Conservation (phyloP, 2,329 filamentous ascomycete species). For the Eutypella sp. region DNA sequence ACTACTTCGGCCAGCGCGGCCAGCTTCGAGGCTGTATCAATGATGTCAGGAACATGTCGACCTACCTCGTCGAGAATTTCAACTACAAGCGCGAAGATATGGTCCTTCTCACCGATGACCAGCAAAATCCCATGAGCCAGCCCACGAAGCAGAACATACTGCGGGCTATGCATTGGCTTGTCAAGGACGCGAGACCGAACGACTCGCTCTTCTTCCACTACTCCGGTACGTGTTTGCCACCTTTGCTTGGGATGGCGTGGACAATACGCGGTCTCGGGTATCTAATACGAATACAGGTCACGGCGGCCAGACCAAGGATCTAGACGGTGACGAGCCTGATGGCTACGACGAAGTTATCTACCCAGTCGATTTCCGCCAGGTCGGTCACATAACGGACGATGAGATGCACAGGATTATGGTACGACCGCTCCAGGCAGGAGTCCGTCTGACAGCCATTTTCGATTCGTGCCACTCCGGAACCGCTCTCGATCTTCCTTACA, state of each 20-base stretch:
- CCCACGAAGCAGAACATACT: constrained; percentile 94
- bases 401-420: constrained; percentile 78
- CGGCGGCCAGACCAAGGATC: constrained; percentile 68
- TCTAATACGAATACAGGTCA: constrained; percentile 48
- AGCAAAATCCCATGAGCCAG: constrained; percentile 95
- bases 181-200: constrained; percentile 87
- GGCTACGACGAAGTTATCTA: constrained; percentile 77
- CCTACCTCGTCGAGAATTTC: constrained; percentile 82
- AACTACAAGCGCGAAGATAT: constrained; percentile 94
- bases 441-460: constrained; percentile 78
- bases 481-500: constrained; percentile 70
- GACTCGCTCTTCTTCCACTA: constrained; percentile 98
- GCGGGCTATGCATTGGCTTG: constrained; percentile 95
- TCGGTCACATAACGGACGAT: constrained; percentile 73
- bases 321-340: constrained; percentile 72
- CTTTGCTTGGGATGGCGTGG: constrained; percentile 5
- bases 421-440: constrained; percentile 69
- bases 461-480: constrained; percentile 78
- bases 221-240: constrained; percentile 68
- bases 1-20: constrained; percentile 90
- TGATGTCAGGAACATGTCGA: constrained; percentile 95
- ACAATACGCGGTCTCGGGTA: background rate
- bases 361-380: constrained; percentile 64
- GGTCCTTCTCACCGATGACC: constrained; percentile 93
- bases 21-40: constrained; percentile 94